Percentiles rank a stretch among this genome's conserved stretches.
These are phyloP conservation scores for Camelina sativa DNA, from an alignment of 345 rosid species.

Conservation along the genomic window DNA sequence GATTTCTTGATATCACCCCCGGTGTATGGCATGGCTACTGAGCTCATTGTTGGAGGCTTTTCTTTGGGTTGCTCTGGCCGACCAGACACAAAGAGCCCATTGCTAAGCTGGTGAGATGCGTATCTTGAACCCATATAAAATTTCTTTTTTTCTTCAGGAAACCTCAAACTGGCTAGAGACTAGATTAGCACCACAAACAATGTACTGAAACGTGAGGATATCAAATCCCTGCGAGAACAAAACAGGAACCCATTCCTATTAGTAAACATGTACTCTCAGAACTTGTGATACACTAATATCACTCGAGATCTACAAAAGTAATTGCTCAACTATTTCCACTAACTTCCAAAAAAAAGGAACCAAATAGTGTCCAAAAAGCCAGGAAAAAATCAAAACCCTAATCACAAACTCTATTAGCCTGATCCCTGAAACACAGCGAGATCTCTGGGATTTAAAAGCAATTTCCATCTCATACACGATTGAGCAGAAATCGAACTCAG, in stretches of 20 bases:
- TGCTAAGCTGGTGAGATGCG: constrained; percentile 96
- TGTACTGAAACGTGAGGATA: constrained; percentile 14
- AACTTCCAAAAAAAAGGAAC: neutral
- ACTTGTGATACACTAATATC: neutral
- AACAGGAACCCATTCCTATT: constrained; percentile 17
- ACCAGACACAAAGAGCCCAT: constrained; percentile 96
- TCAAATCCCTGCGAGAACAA: constrained; percentile 29
- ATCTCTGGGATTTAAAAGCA: constrained; percentile 15
- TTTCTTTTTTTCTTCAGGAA: constrained; percentile 11
- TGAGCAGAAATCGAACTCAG: constrained; percentile 10
- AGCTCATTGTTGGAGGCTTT: constrained; percentile 91
- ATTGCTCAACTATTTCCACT: neutral
- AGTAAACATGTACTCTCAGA: neutral
- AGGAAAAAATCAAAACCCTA: constrained; percentile 16
- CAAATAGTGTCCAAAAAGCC: constrained; percentile 6
- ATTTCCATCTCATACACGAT: neutral
- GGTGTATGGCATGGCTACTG: constrained; percentile 90
- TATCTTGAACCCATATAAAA: constrained; percentile 80
- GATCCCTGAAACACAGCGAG: constrained; percentile 6
- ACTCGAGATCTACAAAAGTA: constrained; percentile 8
- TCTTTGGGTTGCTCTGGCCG: constrained; percentile 98
- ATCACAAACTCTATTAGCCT: neutral
- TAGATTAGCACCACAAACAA: constrained; percentile 20
- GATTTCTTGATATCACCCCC: constrained; percentile 98
- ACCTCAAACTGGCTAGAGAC: constrained; percentile 28